phyloP scores from a whole-genome alignment of 345 rosid species.

The Conringia planisiliqua region DNA sequence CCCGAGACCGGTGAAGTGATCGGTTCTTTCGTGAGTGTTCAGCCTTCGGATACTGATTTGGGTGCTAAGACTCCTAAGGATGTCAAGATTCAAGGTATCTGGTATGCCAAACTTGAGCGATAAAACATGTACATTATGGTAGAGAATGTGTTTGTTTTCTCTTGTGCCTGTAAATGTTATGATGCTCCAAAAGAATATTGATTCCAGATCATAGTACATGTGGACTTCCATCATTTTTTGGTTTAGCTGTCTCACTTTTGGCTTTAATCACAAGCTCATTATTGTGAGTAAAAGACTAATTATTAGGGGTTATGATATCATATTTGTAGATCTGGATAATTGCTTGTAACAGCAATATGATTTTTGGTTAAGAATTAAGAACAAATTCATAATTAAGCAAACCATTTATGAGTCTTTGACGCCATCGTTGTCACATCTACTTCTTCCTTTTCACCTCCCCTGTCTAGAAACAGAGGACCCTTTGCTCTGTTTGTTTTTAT shows the following conservation, averaged over 20 bases:
- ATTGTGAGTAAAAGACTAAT: conserved; percentile 14
- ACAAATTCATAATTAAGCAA: conserved; percentile 7
- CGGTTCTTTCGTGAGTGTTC: conserved; percentile 77
- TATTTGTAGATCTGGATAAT: conserved; percentile 28
- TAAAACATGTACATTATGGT: conserved; percentile 34
- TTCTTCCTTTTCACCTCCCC: neutral
- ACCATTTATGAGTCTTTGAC: neutral
- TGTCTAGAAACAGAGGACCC: conserved; percentile 20
- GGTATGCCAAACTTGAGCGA: conserved; percentile 81
- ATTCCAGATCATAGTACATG: conserved; percentile 25
- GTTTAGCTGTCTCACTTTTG: conserved; percentile 18
- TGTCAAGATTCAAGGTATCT: conserved; percentile 73
- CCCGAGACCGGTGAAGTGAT: conserved; percentile 77
- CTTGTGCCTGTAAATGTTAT: conserved; percentile 6
- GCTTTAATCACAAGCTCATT: conserved; percentile 28
- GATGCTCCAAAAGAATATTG: neutral
- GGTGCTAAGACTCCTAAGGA: conserved; percentile 82
- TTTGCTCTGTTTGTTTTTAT: conserved; percentile 22
- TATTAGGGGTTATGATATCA: conserved; percentile 26
- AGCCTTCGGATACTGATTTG: conserved; percentile 86
- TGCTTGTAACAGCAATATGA: conserved; percentile 16
- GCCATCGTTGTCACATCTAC: neutral
- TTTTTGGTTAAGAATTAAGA: neutral
- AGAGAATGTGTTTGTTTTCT: neutral
- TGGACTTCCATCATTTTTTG: neutral